Conservation (phyloP, 345 rosid genomes). For the Boechera divaricarpa region DNA sequence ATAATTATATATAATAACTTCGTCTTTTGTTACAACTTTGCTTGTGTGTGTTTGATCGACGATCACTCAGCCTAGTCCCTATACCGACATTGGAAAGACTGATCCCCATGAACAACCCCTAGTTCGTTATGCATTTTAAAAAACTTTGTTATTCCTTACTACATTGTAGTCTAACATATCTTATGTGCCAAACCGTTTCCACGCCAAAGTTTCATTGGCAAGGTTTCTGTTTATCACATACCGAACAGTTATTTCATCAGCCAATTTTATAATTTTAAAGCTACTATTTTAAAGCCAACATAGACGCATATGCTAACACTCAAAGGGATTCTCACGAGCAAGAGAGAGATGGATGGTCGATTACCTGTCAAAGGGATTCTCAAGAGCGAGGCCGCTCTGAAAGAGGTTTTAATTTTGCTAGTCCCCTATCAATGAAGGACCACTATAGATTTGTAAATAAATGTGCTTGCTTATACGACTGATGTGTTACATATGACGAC, state of each 20-base stretch:
- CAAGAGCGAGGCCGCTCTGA: conserved; percentile 27
- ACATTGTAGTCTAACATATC: no score
- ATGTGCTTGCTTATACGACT: neutral
- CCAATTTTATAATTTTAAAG: neutral
- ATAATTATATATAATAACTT: no score
- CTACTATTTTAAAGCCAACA: conserved; percentile 11
- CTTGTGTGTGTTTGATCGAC: no score
- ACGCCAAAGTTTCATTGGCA: no score
- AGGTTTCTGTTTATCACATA: no score
- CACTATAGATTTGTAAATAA: neutral
- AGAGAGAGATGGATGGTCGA: conserved; percentile 7
- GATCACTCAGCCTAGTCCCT: no score
- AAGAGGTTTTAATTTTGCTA: conserved; percentile 29
- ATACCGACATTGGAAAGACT: no score
- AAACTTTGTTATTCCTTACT: no score
- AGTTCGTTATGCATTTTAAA: no score
- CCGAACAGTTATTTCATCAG: neutral
- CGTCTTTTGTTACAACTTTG: no score
- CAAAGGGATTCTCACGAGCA: conserved; percentile 4
- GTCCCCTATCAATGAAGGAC: neutral
- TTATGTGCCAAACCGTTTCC: no score
- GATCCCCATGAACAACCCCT: no score
- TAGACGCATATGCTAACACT: neutral
- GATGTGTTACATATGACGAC: conserved; percentile 13
- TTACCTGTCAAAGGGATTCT: conserved; percentile 35